Conservation (phyloP, 2,329 filamentous ascomycete genomes). For the Tolypocladium amazonense region DNA sequence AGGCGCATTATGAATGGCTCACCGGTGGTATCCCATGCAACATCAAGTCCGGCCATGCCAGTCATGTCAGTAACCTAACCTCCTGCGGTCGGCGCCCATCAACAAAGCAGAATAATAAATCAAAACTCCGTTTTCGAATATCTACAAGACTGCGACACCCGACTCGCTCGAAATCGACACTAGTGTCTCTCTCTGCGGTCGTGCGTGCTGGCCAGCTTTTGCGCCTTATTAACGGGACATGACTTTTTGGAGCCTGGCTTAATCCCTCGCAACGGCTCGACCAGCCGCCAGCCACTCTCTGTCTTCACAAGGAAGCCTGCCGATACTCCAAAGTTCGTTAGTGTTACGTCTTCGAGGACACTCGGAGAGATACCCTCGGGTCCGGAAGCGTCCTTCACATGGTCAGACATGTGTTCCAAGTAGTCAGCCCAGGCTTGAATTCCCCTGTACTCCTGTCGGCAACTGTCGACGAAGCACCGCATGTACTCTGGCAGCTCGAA, state of each 20-base stretch:
- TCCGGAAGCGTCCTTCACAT: constrained; percentile 46
- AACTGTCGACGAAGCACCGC: constrained; percentile 51
- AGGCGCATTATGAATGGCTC: not conserved
- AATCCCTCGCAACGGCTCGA: not conserved
- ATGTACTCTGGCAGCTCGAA: constrained; percentile 51
- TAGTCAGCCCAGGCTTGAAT: constrained; percentile 65
- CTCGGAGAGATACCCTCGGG: not conserved
- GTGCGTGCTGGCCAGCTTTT: not conserved
- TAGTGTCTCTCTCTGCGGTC: not conserved
- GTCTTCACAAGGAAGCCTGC: not conserved
- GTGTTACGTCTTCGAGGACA: not conserved
- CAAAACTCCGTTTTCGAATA: not conserved
- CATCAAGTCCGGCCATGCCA: not conserved
- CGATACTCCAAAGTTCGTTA: not conserved
- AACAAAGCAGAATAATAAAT: not conserved
- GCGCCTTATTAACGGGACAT: not conserved
- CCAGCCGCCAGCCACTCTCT: not conserved
- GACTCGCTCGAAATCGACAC: not conserved
- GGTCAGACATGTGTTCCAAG: constrained; percentile 80
- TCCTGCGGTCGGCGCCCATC: not conserved
- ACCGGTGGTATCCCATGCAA: not conserved
- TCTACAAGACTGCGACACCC: not conserved
- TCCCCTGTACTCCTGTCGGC: constrained; percentile 42
- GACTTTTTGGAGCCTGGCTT: not conserved
- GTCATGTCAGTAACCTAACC: not conserved